Percentiles rank a stretch among this genome's conserved stretches.
phyloP scores from a whole-genome alignment of 2,329 filamentous ascomycete genomes.

The Xylaria sp. region DNA sequence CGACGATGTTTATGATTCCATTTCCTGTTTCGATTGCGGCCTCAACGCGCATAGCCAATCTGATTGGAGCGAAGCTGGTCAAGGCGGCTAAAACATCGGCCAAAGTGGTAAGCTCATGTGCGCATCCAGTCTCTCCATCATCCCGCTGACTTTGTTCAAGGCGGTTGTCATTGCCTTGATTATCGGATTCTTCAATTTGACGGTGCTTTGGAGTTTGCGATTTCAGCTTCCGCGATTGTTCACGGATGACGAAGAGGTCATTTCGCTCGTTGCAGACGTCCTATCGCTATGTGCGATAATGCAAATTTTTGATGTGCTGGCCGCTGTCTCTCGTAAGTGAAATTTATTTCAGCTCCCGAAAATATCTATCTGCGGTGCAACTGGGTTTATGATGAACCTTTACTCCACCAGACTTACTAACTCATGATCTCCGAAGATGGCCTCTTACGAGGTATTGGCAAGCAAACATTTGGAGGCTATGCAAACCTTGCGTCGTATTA shows the following conservation, averaged over 20 bases:
- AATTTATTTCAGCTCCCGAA: neutral
- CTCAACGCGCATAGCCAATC: slow-evolving; percentile 87
- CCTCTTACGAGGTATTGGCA: slow-evolving; percentile 84
- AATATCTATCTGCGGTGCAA: neutral
- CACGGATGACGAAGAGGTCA: slow-evolving; percentile 77
- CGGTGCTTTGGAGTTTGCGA: slow-evolving; percentile 73
- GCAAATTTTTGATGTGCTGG: slow-evolving; percentile 87
- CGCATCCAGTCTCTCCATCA: slow-evolving; percentile 5
- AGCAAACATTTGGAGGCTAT: slow-evolving; percentile 90
- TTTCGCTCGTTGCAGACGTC: slow-evolving; percentile 72
- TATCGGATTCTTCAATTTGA: slow-evolving; percentile 83
- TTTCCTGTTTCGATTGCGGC: slow-evolving; percentile 91
- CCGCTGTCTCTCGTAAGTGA: slow-evolving; percentile 70
- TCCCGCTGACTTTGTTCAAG: slow-evolving; percentile 42
- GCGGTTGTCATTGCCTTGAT: slow-evolving; percentile 71
- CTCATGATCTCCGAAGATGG: slow-evolving; percentile 60
- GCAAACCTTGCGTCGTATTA: slow-evolving; percentile 91
- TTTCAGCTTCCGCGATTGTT: slow-evolving; percentile 81
- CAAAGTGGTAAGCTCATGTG: slow-evolving; percentile 69
- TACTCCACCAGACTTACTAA: neutral
- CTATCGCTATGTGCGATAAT: slow-evolving; percentile 87
- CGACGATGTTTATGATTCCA: slow-evolving; percentile 88
- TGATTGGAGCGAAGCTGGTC: slow-evolving; percentile 87
- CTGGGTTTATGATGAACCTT: neutral
- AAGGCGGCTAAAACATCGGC: slow-evolving; percentile 82